Base-by-base conservation (phyloP, 768 basidiomycete species). In the Phanerochaete carnosa region DNA sequence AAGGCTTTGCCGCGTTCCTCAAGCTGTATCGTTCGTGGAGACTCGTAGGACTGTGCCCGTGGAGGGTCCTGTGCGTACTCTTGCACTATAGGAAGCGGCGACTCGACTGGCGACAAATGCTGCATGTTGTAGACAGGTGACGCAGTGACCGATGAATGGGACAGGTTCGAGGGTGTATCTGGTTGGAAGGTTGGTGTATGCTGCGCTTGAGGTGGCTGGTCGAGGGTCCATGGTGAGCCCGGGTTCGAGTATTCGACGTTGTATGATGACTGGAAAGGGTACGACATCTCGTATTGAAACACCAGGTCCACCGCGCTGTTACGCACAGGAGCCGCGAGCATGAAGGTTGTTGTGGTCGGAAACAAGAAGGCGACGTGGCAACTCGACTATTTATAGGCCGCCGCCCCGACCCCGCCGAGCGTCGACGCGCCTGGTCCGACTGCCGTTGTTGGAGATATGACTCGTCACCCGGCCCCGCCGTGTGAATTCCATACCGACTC, bases 21-120 rank as follows among this genome's bases (percentile, higher is more conserved):
- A 16, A 61, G 16, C 43, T 61, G 55, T 19, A 61, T 64, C 39
- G 56, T 58, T 3, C 39, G 63, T 25, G 55, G 56, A 2, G 60
- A 12, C 28, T 45, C 52, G 50, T 37, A 58, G 1, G 50, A n/a
- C 45, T 37, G 60, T 11, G 28, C 28, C 55, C 11, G 39, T 11
- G 45, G 25, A 6, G 45, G 45, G 19, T 39, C 26, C n/a, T 23
- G 45, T 29, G 45, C 26, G 45, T 25, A 16, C 26, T 29, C 26
- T 3, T 23, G 15, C 5, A 43, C 39, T 6, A 33, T 32, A 6
- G 29, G 22, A 23, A 22, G 19, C 7, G 55, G 45, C 11, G 45
- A 33, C 29, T 28, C 26, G 15, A 25, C 57, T 11, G 57, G 57
- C 35, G 57, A 51, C 16, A 58, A 25, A 2, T 58, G 57, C 33